These are phyloP conservation scores for Colletotrichum abscissum DNA, from an alignment of 2,329 filamentous ascomycete genomes.

Conservation along the genomic window DNA sequence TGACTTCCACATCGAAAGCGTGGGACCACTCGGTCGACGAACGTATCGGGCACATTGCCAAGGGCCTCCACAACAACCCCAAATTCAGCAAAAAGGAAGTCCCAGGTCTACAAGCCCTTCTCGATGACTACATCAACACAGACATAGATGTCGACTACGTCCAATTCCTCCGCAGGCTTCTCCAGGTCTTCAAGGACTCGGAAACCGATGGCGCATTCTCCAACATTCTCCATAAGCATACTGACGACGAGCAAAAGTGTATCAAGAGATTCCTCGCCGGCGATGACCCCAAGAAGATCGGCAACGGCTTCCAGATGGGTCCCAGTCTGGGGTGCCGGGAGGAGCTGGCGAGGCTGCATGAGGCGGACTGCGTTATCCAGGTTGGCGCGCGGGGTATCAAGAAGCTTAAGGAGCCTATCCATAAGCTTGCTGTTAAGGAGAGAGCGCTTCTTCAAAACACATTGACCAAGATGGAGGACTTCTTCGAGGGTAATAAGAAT, in stretches of 20 bases:
- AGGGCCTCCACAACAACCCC: constrained; percentile 13
- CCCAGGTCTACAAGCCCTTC: background rate
- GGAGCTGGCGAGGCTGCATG: background rate
- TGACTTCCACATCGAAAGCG: background rate
- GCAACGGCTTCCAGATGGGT: background rate
- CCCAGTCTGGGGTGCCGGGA: background rate
- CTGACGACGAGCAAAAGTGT: background rate
- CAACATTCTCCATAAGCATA: background rate
- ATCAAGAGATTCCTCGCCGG: background rate
- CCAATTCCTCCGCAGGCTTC: background rate
- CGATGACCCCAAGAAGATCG: background rate
- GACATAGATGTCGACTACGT: background rate
- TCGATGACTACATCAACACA: background rate
- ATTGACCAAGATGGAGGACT: background rate
- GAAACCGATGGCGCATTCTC: background rate
- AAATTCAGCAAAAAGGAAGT: background rate
- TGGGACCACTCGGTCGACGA: constrained; percentile 6
- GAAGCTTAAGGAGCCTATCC: background rate
- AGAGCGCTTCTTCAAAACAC: background rate
- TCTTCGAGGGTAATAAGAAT: background rate
- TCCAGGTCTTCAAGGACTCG: background rate
- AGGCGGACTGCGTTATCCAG: background rate
- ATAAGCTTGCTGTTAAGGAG: background rate
- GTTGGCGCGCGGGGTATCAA: background rate
- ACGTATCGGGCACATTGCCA: background rate